Conservation (phyloP, 2,329 filamentous ascomycete genomes). For the Claviceps maximensis region DNA sequence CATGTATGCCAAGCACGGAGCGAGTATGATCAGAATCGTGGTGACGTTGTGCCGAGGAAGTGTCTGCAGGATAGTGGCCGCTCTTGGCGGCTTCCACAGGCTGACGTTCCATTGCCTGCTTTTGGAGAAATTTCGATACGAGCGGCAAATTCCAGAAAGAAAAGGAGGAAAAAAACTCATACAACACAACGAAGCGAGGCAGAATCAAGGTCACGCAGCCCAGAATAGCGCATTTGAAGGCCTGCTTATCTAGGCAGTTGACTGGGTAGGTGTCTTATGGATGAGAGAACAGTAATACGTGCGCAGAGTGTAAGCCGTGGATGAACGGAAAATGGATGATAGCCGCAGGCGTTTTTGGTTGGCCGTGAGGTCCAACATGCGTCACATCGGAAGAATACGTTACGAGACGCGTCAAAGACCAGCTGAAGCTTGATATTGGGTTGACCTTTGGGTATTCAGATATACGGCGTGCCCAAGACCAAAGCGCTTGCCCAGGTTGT, state of each 20-base stretch:
- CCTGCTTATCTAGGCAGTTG: not conserved
- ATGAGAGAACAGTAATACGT: not conserved
- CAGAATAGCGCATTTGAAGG: not conserved
- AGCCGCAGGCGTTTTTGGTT: not conserved
- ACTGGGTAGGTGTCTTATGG: not conserved
- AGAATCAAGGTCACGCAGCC: not conserved
- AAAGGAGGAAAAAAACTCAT: not conserved
- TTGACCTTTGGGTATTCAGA: not conserved
- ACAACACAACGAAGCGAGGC: not conserved
- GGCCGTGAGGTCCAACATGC: not conserved
- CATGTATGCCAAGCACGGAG: slow-evolving; percentile 2
- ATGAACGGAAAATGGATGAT: not conserved
- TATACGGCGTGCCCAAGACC: not conserved
- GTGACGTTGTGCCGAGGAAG: not conserved
- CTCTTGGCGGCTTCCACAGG: not conserved
- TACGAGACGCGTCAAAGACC: not conserved
- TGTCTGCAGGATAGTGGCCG: not conserved
- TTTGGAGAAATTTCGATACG: not conserved
- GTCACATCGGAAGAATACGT: not conserved
- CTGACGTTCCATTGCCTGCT: slow-evolving; percentile 1
- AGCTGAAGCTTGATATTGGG: not conserved
- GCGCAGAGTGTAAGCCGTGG: not conserved
- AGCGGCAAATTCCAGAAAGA: not conserved
- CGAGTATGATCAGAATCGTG: slow-evolving; percentile 1
- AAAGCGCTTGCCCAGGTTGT: not conserved